A percentile compares a stretch with the other conserved stretches of the same genome.
phyloP scores from a whole-genome alignment of 2,329 filamentous ascomycete species.

The Harringtonia aguacate region DNA sequence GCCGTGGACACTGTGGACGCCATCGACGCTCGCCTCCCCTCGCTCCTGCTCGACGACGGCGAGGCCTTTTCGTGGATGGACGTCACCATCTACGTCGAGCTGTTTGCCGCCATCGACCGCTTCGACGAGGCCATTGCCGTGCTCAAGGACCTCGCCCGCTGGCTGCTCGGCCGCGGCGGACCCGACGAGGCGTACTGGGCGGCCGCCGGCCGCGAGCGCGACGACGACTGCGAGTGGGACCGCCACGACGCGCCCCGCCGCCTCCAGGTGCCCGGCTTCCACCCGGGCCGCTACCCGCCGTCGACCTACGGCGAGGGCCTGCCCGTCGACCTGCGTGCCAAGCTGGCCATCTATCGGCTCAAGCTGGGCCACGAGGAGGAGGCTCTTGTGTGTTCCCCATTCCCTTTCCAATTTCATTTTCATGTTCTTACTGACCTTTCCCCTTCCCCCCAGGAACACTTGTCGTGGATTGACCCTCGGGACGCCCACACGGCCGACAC shows the following conservation, averaged over 20 bases:
- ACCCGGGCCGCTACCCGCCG: constrained; percentile 37
- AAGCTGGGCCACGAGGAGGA: constrained; percentile 58
- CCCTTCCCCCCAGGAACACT: constrained; percentile 30
- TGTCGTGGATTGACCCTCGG: constrained; percentile 59
- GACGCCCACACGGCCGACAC: constrained; percentile 35
- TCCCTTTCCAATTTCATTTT: not conserved
- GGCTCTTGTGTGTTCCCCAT: constrained; percentile 45
- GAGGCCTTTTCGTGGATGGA: constrained; percentile 61
- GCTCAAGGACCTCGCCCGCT: constrained; percentile 64
- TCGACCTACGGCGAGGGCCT: constrained; percentile 61
- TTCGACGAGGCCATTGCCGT: constrained; percentile 57
- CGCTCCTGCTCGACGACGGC: constrained; percentile 19
- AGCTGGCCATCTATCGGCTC: constrained; percentile 75
- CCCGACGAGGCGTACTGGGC: constrained; percentile 71
- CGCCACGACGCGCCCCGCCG: constrained; percentile 55
- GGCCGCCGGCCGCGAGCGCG: constrained; percentile 35
- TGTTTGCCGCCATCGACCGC: constrained; percentile 55
- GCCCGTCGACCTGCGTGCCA: constrained; percentile 72
- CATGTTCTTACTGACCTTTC: not conserved
- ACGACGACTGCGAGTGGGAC: constrained; percentile 89
- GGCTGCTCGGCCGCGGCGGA: constrained; percentile 60
- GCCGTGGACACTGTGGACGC: too few relatives aligned
- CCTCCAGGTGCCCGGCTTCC: constrained; percentile 48
- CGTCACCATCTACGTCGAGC: constrained; percentile 73
- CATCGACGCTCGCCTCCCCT: not conserved